Evolutionary conservation across 2,329 filamentous ascomycete species (phyloP), one percentile per base, ranked within the genome.

Genomic region (Colletotrichum plurivorum): DNA sequence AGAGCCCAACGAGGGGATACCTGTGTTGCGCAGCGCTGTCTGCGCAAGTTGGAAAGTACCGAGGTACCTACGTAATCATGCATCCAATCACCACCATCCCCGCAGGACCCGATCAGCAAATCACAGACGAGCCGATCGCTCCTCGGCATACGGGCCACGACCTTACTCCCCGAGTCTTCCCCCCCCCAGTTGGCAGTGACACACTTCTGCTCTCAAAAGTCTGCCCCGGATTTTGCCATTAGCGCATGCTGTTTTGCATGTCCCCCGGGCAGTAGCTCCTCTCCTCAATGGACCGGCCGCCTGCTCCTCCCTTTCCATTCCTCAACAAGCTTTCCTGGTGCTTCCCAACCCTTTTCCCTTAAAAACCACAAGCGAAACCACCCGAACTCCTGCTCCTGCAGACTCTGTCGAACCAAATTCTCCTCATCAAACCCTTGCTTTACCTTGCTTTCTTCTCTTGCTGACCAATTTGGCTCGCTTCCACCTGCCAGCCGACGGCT

Each of bases 181-280:
- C 31, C 31, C 31, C 31, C 31, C 31, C 31, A 25, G 22, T 25
- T 10, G 39, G 39, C 41, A 43, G 41, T 43, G 41, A 43, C 41
- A 15, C 41, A 15, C 41, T 43, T 13, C 15, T 43, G 41, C 16
- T 6, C 41, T 48, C 60, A 65, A 53, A 58, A 54, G 39, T 58
- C 54, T 67, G 57, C 67, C 66, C 67, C 67, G 63, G 64, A 63
- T 68, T 70, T 67, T 70, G 67, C 57, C 67, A 69, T 69, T 69
- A 67, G 67, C 67, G 67, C 62, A 54, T 60, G 55, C 62, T 41
- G 22, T 51, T 52, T 53, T 60, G 59, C 67, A 56, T 61, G 46
- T 53, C 54, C 51, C 51, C 39, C 61, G 49, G 58, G 36, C 60
- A 25, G 46, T 53, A 39, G 46, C 46, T 60, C 46, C 52, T 55